A percentile compares a stretch with the other conserved stretches of the same genome.
phyloP scores from a whole-genome alignment of 2,329 filamentous ascomycete genomes.

The Tetracladium maxilliforme region DNA sequence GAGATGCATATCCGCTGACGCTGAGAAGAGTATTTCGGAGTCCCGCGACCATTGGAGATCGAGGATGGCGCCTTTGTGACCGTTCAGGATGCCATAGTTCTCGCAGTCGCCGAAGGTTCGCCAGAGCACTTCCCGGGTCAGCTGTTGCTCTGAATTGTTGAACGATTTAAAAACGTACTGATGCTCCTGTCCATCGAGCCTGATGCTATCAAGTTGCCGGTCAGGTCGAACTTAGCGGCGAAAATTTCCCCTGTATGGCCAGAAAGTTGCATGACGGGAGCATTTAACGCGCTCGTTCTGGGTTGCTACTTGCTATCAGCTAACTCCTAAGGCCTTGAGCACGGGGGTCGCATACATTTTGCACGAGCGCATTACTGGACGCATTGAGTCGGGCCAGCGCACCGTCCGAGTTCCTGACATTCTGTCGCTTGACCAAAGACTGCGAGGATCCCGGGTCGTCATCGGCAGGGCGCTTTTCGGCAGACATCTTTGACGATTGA shows the following conservation, averaged over 20 bases:
- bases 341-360: slow-evolving; percentile 37
- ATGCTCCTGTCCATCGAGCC: slow-evolving; percentile 92
- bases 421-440: slow-evolving; percentile 81
- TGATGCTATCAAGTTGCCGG: slow-evolving; percentile 79
- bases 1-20: slow-evolving; percentile 83
- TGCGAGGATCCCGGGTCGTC: slow-evolving; percentile 68
- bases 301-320: slow-evolving; percentile 47
- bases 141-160: too few relatives aligned
- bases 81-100: slow-evolving; percentile 80
- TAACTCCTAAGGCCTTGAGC: neutral
- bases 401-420: slow-evolving; percentile 34
- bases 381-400: slow-evolving; percentile 42
- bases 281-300: slow-evolving; percentile 70
- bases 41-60: slow-evolving; percentile 97
- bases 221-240: slow-evolving; percentile 76
- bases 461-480: slow-evolving; percentile 84
- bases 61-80: slow-evolving; percentile 81
- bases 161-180: slow-evolving; percentile 43
- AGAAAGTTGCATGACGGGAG: slow-evolving; percentile 86
- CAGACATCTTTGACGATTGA: slow-evolving; percentile 74
- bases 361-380: slow-evolving; percentile 47
- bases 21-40: slow-evolving; percentile 78
- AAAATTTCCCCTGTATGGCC: slow-evolving; percentile 82
- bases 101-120: slow-evolving; percentile 83
- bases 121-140: slow-evolving; percentile 79